Conservation (phyloP, 106 monocot species). For the Posidonia australis region DNA sequence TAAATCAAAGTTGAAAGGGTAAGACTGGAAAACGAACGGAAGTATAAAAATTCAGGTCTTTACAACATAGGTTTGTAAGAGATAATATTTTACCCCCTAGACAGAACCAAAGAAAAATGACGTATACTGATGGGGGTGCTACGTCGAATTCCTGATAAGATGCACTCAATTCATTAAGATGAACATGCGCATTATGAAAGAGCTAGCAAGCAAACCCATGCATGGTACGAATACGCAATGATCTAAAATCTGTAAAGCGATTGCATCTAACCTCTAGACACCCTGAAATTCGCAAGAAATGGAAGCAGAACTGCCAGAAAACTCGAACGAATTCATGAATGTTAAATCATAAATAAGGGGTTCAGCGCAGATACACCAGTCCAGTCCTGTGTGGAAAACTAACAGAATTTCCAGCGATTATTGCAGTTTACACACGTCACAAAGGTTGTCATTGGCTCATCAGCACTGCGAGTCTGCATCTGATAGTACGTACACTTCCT, state of each 20-base stretch:
- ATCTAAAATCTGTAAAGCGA: not conserved
- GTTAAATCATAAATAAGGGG: not conserved
- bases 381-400: not conserved
- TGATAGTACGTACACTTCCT: conserved; percentile 66
- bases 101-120: too few species aligned
- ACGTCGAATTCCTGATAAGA: too few species aligned
- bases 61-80: too few species aligned
- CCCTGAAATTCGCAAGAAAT: not conserved
- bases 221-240: not conserved
- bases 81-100: too few species aligned
- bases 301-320: not conserved
- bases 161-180: not conserved
- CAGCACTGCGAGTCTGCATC: conserved; percentile 54
- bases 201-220: not conserved
- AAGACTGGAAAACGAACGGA: too few species aligned
- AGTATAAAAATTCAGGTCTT: too few species aligned
- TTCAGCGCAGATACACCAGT: not conserved
- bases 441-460: conserved; percentile 69
- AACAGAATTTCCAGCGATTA: conserved; percentile 79
- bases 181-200: not conserved
- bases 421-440: conserved; percentile 81
- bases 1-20: too few species aligned
- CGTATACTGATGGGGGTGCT: too few species aligned
- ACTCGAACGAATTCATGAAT: conserved; percentile 1
- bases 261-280: not conserved